Base-by-base conservation (phyloP, 352 stramenopile genomes). In the Peronospora belbahrii region DNA sequence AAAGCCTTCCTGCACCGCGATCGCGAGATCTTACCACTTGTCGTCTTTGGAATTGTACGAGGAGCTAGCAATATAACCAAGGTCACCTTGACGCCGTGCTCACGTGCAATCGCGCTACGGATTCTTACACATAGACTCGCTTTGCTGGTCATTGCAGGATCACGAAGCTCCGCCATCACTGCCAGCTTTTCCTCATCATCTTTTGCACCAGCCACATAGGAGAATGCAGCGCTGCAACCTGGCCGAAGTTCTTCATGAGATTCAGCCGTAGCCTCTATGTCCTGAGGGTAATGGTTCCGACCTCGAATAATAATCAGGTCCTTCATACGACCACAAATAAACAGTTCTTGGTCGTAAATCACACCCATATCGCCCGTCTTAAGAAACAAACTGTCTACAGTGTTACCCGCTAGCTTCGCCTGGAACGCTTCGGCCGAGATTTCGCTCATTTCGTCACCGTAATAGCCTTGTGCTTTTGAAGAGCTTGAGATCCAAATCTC, bases 301-400 rank as follows among this genome's bases (percentile, higher is more conserved):
- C 97, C 97, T n/a, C 93, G 82, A 35, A 99, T 88, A 66, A 99
- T 99, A 43, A 99, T 95, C 15, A 99, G 65, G 62, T 99, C 97
- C 70, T 99, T 99, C 38, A 97, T 83, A 30, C 97, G 81, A 5
- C 97, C 97, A 67, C 95, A 98, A 39, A 99, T 96, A 71, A 98
- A 99, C 11, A 96, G 61, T 55, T 98, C 92, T 14, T 86, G 62
- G 13, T 96, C 69, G 59, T 98, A 91, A 2, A 99, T 51, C 56
- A 99, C 98, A 3, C 96, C 97, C 24, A 98, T 74, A 74, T 99
- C 97, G 3, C 97, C 97, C 3, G 96, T 98, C 44, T 83, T 76
- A 7, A 99, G 61, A 50, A 94, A 99, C 9, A 39, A 40, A 8
- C 45, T 61, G 6, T 42, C 66, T 14, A 62, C 53, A 19, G 61